These are phyloP conservation scores for Lactarius evosmus DNA, from an alignment of 768 basidiomycete species.

Conservation along the genomic window DNA sequence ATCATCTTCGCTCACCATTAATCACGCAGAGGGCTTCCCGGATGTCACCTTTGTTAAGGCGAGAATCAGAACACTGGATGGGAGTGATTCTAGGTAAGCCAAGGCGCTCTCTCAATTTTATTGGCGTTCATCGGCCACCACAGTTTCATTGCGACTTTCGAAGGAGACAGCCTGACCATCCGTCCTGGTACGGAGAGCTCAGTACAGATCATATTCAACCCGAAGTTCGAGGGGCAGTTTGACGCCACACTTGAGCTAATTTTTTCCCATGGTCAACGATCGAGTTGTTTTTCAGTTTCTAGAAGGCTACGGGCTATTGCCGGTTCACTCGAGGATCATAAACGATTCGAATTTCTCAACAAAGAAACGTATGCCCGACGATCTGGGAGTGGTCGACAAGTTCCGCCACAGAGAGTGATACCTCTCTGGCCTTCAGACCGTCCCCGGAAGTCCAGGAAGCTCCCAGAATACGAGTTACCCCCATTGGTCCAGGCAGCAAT, in stretches of 20 bases:
- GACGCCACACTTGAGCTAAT: slow-evolving; percentile 13
- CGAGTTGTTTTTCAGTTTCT: slow-evolving; percentile 3
- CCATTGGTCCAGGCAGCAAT: not conserved
- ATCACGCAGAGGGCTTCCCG: slow-evolving; percentile 13
- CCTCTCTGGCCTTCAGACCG: not conserved
- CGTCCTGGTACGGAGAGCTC: slow-evolving; percentile 12
- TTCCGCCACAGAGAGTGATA: slow-evolving; percentile 6
- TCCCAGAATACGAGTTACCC: slow-evolving; percentile 16
- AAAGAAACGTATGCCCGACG: not conserved
- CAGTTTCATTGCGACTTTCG: slow-evolving; percentile 17
- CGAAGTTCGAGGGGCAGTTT: slow-evolving; percentile 18
- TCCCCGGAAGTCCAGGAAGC: slow-evolving; percentile 3
- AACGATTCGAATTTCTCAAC: slow-evolving; percentile 6
- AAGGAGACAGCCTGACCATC: slow-evolving; percentile 6
- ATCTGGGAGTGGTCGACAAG: not conserved
- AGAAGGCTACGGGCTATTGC: slow-evolving; percentile 13
- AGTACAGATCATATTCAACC: slow-evolving; percentile 11
- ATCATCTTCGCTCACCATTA: slow-evolving; percentile 23
- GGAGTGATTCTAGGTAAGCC: slow-evolving; percentile 15
- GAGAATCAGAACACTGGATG: slow-evolving; percentile 8
- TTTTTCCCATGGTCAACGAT: slow-evolving; percentile 8
- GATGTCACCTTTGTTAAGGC: slow-evolving; percentile 21
- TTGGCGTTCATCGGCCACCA: not conserved
- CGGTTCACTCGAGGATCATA: slow-evolving; percentile 16
- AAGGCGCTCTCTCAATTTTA: not conserved